A percentile compares a stretch with the other conserved stretches of the same genome.
phyloP scores from a whole-genome alignment of 2,329 filamentous ascomycete genomes.

The Nothopassalora personata region DNA sequence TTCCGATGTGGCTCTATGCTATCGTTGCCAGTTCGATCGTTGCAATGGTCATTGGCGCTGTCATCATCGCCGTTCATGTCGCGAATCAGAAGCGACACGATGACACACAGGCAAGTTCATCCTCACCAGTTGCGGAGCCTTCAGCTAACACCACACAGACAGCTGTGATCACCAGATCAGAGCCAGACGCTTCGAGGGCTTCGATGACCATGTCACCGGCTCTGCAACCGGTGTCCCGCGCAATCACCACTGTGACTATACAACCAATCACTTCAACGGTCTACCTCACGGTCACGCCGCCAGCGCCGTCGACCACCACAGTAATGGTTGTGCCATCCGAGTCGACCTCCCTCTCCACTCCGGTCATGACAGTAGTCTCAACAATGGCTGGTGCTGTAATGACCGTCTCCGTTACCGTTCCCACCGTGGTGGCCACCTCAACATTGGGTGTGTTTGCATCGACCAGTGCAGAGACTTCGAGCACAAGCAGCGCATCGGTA shows the following conservation, averaged over 20 bases:
- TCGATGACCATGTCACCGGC: background rate
- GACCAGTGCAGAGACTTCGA: background rate
- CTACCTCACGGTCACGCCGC: background rate
- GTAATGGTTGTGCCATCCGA: background rate
- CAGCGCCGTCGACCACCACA: background rate
- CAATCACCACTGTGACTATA: background rate
- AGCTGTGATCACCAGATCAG: conserved; percentile 1
- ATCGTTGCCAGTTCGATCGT: background rate
- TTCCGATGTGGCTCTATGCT: background rate
- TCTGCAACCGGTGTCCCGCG: too few relatives aligned
- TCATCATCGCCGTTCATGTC: background rate
- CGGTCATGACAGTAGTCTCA: background rate
- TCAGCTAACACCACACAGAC: background rate
- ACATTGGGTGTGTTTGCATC: background rate
- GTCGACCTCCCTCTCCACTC: background rate
- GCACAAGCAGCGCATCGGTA: background rate
- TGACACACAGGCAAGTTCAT: background rate
- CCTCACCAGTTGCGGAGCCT: background rate
- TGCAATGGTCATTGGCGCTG: background rate
- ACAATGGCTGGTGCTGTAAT: background rate
- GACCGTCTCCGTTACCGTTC: background rate
- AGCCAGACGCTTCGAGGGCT: background rate
- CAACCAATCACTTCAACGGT: background rate
- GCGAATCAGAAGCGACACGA: background rate
- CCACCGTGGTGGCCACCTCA: background rate